These are phyloP conservation scores for Colletotrichum eremochloae DNA, from an alignment of 2,329 filamentous ascomycete genomes.

Conservation along the genomic window DNA sequence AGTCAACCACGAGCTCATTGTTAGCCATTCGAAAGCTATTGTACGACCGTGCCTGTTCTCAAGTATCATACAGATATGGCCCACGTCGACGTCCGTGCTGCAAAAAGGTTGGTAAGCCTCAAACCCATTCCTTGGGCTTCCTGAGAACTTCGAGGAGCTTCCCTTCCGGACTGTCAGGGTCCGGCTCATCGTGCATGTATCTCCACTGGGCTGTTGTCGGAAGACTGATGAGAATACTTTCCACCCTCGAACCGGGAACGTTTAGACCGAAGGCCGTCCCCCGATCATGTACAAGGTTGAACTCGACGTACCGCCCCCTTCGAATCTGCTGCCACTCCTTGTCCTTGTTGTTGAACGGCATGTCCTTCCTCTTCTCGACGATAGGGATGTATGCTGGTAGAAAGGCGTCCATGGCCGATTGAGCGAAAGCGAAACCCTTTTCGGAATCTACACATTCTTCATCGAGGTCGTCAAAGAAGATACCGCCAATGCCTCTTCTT, in stretches of 20 bases:
- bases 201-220: constrained; percentile 93
- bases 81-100: not conserved
- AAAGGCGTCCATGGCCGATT: constrained; percentile 87
- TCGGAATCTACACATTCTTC: constrained; percentile 87
- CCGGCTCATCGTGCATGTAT: constrained; percentile 88
- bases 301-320: constrained; percentile 94
- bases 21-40: not conserved
- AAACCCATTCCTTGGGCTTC: constrained; percentile 75
- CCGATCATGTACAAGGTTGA: constrained; percentile 96
- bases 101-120: constrained; percentile 37
- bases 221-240: constrained; percentile 97
- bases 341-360: constrained; percentile 86
- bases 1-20: no score
- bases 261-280: constrained; percentile 95
- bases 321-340: constrained; percentile 97
- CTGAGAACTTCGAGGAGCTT: constrained; percentile 79
- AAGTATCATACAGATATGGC: not conserved
- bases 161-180: constrained; percentile 72
- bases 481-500: constrained; percentile 88
- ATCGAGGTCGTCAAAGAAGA: constrained; percentile 98
- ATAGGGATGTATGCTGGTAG: constrained; percentile 94
- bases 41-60: not conserved
- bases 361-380: constrained; percentile 86
- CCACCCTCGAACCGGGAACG: constrained; percentile 89
- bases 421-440: constrained; percentile 87